Percentiles rank a stretch among this genome's conserved stretches.
These are phyloP conservation scores for Tylopilus subfusipes DNA, from an alignment of 768 basidiomycete species.

Conservation along the genomic window DNA sequence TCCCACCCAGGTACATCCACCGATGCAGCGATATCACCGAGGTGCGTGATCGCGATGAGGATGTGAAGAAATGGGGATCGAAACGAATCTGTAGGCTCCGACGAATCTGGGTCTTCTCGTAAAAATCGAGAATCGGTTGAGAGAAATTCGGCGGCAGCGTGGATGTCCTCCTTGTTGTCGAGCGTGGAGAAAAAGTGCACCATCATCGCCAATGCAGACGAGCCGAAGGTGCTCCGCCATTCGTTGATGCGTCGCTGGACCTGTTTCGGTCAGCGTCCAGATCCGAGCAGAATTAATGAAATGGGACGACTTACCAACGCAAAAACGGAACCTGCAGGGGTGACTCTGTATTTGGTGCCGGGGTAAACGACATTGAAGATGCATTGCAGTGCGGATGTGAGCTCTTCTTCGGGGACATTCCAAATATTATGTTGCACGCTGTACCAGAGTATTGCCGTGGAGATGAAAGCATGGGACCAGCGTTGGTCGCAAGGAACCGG, in stretches of 20 bases:
- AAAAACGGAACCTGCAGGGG: not conserved
- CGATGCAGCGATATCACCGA: not conserved
- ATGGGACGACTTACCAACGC: not conserved
- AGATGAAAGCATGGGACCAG: conserved; percentile 2
- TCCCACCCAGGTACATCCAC: conserved; percentile 5
- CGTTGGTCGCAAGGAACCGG: conserved; percentile 3
- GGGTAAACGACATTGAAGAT: conserved; percentile 6
- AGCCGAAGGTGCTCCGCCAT: conserved; percentile 1
- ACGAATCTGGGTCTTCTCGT: not conserved
- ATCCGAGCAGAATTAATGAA: not conserved
- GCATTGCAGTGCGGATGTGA: not conserved
- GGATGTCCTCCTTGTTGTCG: not conserved
- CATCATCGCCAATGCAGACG: conserved; percentile 1
- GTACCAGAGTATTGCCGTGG: conserved; percentile 7
- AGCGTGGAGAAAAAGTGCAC: conserved; percentile 2
- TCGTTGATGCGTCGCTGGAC: not conserved
- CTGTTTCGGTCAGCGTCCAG: not conserved
- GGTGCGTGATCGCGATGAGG: not conserved
- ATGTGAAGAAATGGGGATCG: not conserved
- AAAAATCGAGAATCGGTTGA: conserved; percentile 2
- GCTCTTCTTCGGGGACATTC: not conserved
- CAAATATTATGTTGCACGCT: not conserved
- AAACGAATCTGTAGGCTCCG: not conserved
- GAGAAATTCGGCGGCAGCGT: not conserved
- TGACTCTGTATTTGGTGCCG: not conserved